Percentiles rank a stretch among this genome's conserved stretches.
phyloP scores from a whole-genome alignment of 2,329 filamentous ascomycete genomes.

The Pseudopithomyces chartarum region DNA sequence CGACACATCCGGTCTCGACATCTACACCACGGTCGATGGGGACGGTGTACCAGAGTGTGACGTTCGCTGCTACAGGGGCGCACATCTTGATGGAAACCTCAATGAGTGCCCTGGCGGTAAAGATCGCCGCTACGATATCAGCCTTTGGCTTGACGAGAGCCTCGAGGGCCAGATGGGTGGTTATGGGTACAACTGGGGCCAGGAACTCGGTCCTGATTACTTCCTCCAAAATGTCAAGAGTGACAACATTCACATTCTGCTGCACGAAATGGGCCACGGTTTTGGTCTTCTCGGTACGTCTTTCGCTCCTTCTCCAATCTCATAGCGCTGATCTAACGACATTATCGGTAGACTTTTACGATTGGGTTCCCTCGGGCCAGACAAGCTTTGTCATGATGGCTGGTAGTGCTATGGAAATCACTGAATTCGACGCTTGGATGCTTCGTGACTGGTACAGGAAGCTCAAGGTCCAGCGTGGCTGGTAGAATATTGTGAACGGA shows the following conservation, averaged over 20 bases:
- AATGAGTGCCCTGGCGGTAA: constrained; percentile 47
- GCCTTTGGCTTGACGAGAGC: constrained; percentile 54
- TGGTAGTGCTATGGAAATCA: constrained; percentile 49
- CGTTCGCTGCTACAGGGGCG: constrained; percentile 49
- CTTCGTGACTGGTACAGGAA: constrained; percentile 54
- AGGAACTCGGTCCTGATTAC: constrained; percentile 51
- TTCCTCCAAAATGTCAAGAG: constrained; percentile 46
- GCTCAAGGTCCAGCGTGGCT: constrained; percentile 20
- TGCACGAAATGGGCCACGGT: constrained; percentile 53
- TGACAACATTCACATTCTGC: constrained; percentile 51
- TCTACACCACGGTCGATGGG: constrained; percentile 50
- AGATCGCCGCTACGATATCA: constrained; percentile 45
- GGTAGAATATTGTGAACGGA: too few relatives aligned
- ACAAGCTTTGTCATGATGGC: constrained; percentile 54
- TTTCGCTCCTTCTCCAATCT: too few relatives aligned
- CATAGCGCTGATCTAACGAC: too few relatives aligned
- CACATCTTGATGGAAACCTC: constrained; percentile 51
- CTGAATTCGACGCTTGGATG: constrained; percentile 59
- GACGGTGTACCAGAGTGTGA: constrained; percentile 52
- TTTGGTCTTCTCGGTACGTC: constrained; percentile 39
- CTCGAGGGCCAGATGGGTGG: constrained; percentile 45
- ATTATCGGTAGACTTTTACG: constrained; percentile 42
- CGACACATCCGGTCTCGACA: constrained; percentile 41
- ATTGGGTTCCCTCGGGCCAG: constrained; percentile 52
- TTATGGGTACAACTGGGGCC: constrained; percentile 55